These are phyloP conservation scores for Cordyceps farinosa DNA, from an alignment of 2,329 filamentous ascomycete species.

Conservation along the genomic window DNA sequence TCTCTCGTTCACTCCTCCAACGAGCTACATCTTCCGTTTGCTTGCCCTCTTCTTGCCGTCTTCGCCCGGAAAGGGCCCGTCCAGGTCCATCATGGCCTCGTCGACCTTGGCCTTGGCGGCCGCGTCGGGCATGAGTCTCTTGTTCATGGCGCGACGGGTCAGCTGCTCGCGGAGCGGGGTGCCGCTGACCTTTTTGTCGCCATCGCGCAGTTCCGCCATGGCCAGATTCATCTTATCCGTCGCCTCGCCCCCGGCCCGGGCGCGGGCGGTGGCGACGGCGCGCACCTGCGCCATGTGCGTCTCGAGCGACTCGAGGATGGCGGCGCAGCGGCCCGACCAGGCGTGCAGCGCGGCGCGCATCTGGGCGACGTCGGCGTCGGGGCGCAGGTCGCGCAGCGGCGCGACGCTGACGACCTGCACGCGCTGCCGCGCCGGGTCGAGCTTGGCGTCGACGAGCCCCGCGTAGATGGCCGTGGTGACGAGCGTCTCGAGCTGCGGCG, in stretches of 20 bases:
- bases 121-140: conserved; percentile 39
- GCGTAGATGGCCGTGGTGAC: conserved; percentile 86
- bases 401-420: conserved; percentile 78
- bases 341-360: conserved; percentile 58
- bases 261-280: conserved; percentile 53
- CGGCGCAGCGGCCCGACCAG: conserved; percentile 77
- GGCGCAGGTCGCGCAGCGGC: conserved; percentile 79
- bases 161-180: conserved; percentile 17
- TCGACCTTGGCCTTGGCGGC: conserved; percentile 39
- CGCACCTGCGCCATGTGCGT: conserved; percentile 67
- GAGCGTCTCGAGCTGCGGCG: conserved; percentile 75
- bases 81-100: conserved; percentile 57
- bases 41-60: conserved; percentile 50
- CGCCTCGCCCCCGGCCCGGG: conserved; percentile 46
- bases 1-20: not conserved
- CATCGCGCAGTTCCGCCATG: conserved; percentile 44
- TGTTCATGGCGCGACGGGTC: conserved; percentile 27
- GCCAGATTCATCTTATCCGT: conserved; percentile 47
- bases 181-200: conserved; percentile 32
- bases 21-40: conserved; percentile 50
- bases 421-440: conserved; percentile 71
- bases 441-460: conserved; percentile 73
- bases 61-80: conserved; percentile 46
- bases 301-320: conserved; percentile 72
- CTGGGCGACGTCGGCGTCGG: conserved; percentile 66